A percentile compares a stretch with the other conserved stretches of the same genome.
phyloP scores from a whole-genome alignment of 805 yeast genomes.

The Torulaspora quercuum region DNA sequence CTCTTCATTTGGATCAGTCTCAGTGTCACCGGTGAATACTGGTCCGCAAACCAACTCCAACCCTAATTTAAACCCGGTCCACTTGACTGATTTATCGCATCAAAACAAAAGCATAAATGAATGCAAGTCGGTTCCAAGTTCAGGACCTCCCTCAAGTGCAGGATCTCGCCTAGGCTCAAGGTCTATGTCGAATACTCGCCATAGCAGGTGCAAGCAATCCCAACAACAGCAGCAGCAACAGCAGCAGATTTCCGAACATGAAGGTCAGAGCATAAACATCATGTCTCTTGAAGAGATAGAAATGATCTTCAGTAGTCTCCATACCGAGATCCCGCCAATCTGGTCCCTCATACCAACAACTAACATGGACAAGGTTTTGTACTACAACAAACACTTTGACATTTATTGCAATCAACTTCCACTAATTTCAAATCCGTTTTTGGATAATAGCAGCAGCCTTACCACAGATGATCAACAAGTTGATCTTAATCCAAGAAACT shows the following conservation, averaged over 20 bases:
- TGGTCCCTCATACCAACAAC: slow-evolving; percentile 59
- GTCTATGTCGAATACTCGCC: slow-evolving; percentile 3
- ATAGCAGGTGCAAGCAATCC: slow-evolving; percentile 11
- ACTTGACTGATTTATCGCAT: slow-evolving; percentile 4
- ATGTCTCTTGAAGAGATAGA: slow-evolving; percentile 40
- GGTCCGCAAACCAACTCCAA: slow-evolving; percentile 4
- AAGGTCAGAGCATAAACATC: slow-evolving; percentile 25
- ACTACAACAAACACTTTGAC: slow-evolving; percentile 57
- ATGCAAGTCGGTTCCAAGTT: slow-evolving; percentile 6
- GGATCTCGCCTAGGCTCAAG: slow-evolving; percentile 11
- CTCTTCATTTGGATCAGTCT: slow-evolving; percentile 10
- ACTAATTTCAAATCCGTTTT: slow-evolving; percentile 40
- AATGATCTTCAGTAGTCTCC: slow-evolving; percentile 37
- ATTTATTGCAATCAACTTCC: slow-evolving; percentile 61
- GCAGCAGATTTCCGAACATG: slow-evolving; percentile 2
- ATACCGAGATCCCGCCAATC: slow-evolving; percentile 39
- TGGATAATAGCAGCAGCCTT: slow-evolving; percentile 36
- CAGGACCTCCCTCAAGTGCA: slow-evolving; percentile 12
- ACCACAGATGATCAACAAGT: slow-evolving; percentile 33
- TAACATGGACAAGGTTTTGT: slow-evolving; percentile 51
- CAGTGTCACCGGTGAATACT: slow-evolving; percentile 9
- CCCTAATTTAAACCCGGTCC: not conserved
- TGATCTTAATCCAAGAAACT: slow-evolving; percentile 29
- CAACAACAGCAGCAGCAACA: slow-evolving; percentile 11
- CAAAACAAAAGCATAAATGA: slow-evolving; percentile 4